Conservation (phyloP, 1,284 basidiomycete genomes). For the Butyriboletus appendiculatus region DNA sequence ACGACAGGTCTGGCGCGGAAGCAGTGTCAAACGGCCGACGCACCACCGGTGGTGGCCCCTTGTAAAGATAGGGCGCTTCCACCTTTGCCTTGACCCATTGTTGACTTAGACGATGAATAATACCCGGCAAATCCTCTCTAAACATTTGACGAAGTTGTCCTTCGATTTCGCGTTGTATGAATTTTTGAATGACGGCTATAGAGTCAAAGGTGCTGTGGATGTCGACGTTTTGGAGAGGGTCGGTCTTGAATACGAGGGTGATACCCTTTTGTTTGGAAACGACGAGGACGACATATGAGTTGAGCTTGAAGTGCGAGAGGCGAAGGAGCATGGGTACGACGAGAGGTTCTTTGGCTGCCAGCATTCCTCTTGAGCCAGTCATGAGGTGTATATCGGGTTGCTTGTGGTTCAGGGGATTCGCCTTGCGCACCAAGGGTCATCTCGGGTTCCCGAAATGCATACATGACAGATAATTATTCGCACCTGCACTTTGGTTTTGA, state of each 20-base stretch:
- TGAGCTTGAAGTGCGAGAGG: constrained; percentile 92
- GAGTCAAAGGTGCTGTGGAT: constrained; percentile 98
- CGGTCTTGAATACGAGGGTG: constrained; percentile 99
- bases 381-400: constrained; percentile 80
- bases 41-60: constrained; percentile 41
- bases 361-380: constrained; percentile 77
- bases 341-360: constrained; percentile 90
- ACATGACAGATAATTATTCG: constrained; percentile 18
- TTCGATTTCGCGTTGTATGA: constrained; percentile 97
- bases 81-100: constrained; percentile 91
- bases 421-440: constrained; percentile 47
- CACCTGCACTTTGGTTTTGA: constrained; percentile 96
- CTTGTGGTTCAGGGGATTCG: constrained; percentile 93
- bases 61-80: constrained; percentile 73
- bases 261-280: constrained; percentile 98
- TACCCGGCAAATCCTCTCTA: constrained; percentile 93
- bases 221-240: constrained; percentile 96
- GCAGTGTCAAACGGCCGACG: constrained; percentile 35
- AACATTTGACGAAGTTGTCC: constrained; percentile 98
- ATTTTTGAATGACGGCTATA: constrained; percentile 96
- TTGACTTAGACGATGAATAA: constrained; percentile 95
- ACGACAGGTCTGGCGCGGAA: constrained; percentile 29
- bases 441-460: background rate
- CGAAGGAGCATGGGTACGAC: constrained; percentile 98
- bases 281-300: constrained; percentile 96